Evolutionary conservation across 371 early-diverging fungal genomes (phyloP).

Genomic region (Mortierella sp.): DNA sequence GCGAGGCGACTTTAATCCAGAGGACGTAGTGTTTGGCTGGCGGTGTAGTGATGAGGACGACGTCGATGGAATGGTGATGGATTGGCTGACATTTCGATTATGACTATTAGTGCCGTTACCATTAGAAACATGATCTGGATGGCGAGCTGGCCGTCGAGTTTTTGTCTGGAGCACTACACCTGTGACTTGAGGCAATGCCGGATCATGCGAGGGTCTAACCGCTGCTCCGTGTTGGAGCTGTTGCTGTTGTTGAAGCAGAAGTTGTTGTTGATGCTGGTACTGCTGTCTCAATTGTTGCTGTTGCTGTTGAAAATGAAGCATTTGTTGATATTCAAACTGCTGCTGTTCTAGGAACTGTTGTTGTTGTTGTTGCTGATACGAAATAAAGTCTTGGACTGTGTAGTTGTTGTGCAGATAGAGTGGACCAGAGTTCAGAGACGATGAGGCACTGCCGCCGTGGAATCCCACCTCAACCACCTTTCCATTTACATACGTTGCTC

Average conservation of each 20-base stretch:
- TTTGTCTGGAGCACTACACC: slow-evolving; percentile 43
- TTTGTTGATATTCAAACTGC: slow-evolving; percentile 32
- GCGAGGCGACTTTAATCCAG: slow-evolving; percentile 4
- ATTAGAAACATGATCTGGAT: slow-evolving; percentile 28
- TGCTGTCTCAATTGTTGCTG: slow-evolving; percentile 24
- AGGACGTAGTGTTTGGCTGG: slow-evolving; percentile 7
- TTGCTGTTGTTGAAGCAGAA: slow-evolving; percentile 20
- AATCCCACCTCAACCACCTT: slow-evolving; percentile 37
- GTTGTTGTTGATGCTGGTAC: slow-evolving; percentile 12
- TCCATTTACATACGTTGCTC: slow-evolving; percentile 48
- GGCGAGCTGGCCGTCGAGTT: slow-evolving; percentile 31
- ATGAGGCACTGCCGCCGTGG: slow-evolving; percentile 14
- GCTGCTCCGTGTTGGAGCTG: slow-evolving; percentile 23
- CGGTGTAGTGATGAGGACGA: slow-evolving; percentile 14
- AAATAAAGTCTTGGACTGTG: slow-evolving; percentile 50
- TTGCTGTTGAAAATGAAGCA: slow-evolving; percentile 40
- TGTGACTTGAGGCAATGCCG: slow-evolving; percentile 17
- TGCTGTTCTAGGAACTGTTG: slow-evolving; percentile 39
- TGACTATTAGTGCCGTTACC: neutral
- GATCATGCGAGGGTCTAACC: slow-evolving; percentile 14
- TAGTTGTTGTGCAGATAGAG: slow-evolving; percentile 33
- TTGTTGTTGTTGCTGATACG: slow-evolving; percentile 54
- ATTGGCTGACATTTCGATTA: slow-evolving; percentile 19
- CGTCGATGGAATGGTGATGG: slow-evolving; percentile 30
- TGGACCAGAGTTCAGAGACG: neutral